phyloP scores from a whole-genome alignment of 768 basidiomycete species.

The Lentinula edodes region DNA sequence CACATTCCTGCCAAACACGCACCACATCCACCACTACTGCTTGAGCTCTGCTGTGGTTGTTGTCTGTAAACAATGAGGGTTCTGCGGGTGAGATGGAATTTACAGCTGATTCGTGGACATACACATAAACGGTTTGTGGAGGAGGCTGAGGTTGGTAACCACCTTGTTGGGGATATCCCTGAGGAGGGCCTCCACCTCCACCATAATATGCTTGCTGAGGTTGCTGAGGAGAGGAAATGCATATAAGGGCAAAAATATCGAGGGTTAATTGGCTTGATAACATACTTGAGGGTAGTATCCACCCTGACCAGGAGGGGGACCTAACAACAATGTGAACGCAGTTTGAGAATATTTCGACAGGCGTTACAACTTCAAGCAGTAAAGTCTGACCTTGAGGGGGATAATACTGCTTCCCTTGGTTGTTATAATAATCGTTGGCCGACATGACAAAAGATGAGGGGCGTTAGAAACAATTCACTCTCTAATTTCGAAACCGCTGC shows the following conservation, averaged over 20 bases:
- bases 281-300: constrained; percentile 61
- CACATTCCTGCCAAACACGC: constrained; percentile 63
- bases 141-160: constrained; percentile 46
- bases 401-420: constrained; percentile 44
- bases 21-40: constrained; percentile 38
- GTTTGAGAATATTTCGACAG: too few relatives aligned
- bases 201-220: constrained; percentile 65
- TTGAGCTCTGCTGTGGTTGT: constrained; percentile 47
- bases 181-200: constrained; percentile 32
- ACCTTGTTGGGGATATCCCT: constrained; percentile 45
- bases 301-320: constrained; percentile 56
- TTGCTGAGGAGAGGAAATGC: constrained; percentile 34
- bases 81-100: not conserved
- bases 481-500: not conserved
- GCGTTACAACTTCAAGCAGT: too few relatives aligned
- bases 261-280: not conserved
- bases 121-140: constrained; percentile 85
- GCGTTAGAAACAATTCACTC: not conserved
- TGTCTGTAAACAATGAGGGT: constrained; percentile 24
- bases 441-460: constrained; percentile 41
- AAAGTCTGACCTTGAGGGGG: constrained; percentile 38
- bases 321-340: constrained; percentile 16
- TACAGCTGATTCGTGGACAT: constrained; percentile 21
- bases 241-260: not conserved
- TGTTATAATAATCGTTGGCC: constrained; percentile 68